Conservation (phyloP, 768 basidiomycete genomes). For the Suillus lakei region DNA sequence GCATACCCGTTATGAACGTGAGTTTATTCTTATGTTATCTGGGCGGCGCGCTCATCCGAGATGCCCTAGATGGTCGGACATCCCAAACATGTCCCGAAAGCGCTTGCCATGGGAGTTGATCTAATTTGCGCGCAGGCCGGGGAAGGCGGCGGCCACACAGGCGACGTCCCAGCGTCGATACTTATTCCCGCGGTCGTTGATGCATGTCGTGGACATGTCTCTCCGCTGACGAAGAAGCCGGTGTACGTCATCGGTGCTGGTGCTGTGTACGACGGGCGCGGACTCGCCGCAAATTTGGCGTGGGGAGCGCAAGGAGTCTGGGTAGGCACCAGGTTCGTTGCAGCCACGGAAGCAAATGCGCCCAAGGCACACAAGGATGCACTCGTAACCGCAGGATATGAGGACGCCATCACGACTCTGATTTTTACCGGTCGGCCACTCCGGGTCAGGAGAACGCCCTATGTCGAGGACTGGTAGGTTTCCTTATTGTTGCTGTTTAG, state of each 20-base stretch:
- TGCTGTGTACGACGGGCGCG: constrained; percentile 87
- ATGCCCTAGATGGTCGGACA: constrained; percentile 82
- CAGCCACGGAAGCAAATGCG: constrained; percentile 78
- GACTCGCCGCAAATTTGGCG: constrained; percentile 83
- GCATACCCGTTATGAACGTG: constrained; percentile 88
- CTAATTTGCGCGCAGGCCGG: constrained; percentile 94
- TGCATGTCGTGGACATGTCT: constrained; percentile 73
- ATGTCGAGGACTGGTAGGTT: constrained; percentile 80
- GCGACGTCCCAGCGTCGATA: constrained; percentile 80
- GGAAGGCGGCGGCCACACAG: constrained; percentile 91
- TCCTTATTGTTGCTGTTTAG: background rate
- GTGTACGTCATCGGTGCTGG: constrained; percentile 92
- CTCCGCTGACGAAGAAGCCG: constrained; percentile 81
- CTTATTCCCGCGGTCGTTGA: constrained; percentile 93
- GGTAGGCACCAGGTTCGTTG: constrained; percentile 91
- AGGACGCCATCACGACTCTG: constrained; percentile 82
- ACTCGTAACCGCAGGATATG: constrained; percentile 69
- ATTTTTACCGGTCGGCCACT: constrained; percentile 92
- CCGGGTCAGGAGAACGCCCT: constrained; percentile 83
- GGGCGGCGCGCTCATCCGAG: background rate
- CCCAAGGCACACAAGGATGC: constrained; percentile 86
- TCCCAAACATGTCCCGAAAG: constrained; percentile 85
- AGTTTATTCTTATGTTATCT: constrained; percentile 20
- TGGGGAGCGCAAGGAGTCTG: constrained; percentile 93
- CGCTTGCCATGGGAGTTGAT: constrained; percentile 84